Percentiles rank a stretch among this genome's conserved stretches.
These are phyloP conservation scores for Irpex sp. DNA, from an alignment of 1,284 basidiomycete genomes.

Conservation along the genomic window DNA sequence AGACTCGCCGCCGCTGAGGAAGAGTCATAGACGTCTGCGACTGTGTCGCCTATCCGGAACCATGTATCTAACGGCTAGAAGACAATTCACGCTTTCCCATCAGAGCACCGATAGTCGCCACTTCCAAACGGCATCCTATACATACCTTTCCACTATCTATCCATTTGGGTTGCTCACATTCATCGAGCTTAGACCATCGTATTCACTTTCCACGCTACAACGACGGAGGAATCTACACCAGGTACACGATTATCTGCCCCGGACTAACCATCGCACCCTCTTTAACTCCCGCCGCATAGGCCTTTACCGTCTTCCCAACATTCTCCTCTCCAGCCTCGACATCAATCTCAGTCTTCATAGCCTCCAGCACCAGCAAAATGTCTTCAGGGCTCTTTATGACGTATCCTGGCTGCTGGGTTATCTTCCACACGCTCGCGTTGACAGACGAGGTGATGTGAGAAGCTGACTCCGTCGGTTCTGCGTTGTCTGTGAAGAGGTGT, in stretches of 20 bases:
- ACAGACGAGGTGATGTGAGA: constrained; percentile 38
- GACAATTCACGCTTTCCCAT: not conserved
- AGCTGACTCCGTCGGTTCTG: not conserved
- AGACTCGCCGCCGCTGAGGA: constrained; percentile 64
- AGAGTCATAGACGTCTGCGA: constrained; percentile 20
- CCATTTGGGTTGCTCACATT: not conserved
- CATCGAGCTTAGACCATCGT: too few relatives aligned
- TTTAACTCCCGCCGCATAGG: constrained; percentile 35
- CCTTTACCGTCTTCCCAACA: constrained; percentile 40
- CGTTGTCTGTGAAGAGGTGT: not conserved
- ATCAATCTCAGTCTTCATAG: constrained; percentile 72
- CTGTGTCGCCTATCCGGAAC: not conserved
- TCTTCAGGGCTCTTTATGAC: constrained; percentile 42
- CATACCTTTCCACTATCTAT: not conserved
- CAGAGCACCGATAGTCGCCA: too few relatives aligned
- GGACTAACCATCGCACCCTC: constrained; percentile 41
- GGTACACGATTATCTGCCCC: constrained; percentile 41
- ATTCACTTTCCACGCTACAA: too few relatives aligned
- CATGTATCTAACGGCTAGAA: not conserved
- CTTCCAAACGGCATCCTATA: not conserved
- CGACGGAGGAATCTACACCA: constrained; percentile 13
- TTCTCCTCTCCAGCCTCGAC: constrained; percentile 42
- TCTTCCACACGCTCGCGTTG: constrained; percentile 57
- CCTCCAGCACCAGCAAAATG: constrained; percentile 57
- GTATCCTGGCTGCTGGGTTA: constrained; percentile 43